Base-by-base conservation (phyloP, 2,329 filamentous ascomycete genomes). In the Neophaeococcomyces aloes region DNA sequence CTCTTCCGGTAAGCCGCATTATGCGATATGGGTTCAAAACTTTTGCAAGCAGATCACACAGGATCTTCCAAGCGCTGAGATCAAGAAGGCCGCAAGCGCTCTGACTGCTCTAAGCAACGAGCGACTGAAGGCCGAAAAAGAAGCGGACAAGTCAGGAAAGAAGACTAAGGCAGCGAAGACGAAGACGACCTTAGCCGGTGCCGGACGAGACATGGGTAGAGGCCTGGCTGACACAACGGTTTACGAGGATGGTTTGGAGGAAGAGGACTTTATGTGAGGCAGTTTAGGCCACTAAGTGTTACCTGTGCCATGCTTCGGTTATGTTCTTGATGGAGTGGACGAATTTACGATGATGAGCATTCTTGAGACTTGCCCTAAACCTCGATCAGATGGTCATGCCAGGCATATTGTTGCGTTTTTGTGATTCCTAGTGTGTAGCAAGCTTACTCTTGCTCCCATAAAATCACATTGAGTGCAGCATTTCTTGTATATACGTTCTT, bases 51-150 rank as follows among this genome's bases (percentile, higher is more conserved):
- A 86, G 59, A 75, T 96, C 34, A 78, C 81, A 56, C 88, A 87
- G 67, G 88, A 94, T 21, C 67, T 98, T 53, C 80, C 83, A 11
- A 94, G 86, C 61, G 82, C 91, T 45, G 87, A 96, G 69, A 88
- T 96, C 67, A 95, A 96, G 77, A 96, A 96, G 74, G 78, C 94
- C 53, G 78, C 86, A 10, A 93, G 84, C 64, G 75, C 77, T 4
- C 67, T 98, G 58, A 94, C 88, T n/a, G 82, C 87, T 4, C 74
- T 94, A 45, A 77, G 86, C 61, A 98, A 98, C 63, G 91, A 96
- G 76, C 95, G 94, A 75, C 82, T 96, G 82, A 93, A 87, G 72
- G 88, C 95, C 65, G 91, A 98, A 75, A 95, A 96, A 75, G 80
- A 82, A 3, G 78, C 85, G 3, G 86, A 94, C 53, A 95, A 94